Evolutionary conservation across 306 rosid species (phyloP), one percentile per base, ranked within the genome.

Genomic region (Cicer bijugum): DNA sequence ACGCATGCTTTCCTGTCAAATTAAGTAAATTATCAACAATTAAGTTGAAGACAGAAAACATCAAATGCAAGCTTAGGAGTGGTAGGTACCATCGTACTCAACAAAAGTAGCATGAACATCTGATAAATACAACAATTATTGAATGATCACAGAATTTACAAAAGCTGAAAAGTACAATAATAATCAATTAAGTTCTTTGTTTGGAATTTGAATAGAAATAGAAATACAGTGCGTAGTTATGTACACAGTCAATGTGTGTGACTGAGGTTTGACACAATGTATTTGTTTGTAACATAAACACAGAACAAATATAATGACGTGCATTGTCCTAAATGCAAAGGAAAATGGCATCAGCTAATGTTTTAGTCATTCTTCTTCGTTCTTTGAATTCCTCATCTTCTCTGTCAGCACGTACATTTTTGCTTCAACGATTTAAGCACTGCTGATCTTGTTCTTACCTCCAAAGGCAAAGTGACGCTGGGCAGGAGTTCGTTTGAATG

Each of bases 401-500:
- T 66, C 53, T 50, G 70, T 19, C 65, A 20, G 77, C 72, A 68
- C 66, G 60, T 43, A 33, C 38, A 19, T 43, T 37, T 73, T 48
- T 45, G 63, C 66, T 23, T 70, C 6, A 12, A 53, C 14, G 14
- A 10, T 51, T 86, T 75, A 94, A 61, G 86, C 89, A 57, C 72
- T 84, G 90, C 74, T 79, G 6, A 53, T 75, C 82, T 75, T 81
- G 60, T 82, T 82, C 52, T 28, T 80, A 16, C 47, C 78, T 76
- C 80, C 83, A 42, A 83, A n/a, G 11, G 90, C 78, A 84, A 82
- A 82, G 57, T 76, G 72, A 45, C 89, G 88, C 19, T 78, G 82
- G 0, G 98, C 97, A 1, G 89, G 76, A 56, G 87, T 88, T 57
- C 97, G 88, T 85, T 69, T 91, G 89, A 89, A 47, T 55, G 96